Evolutionary conservation across 1,284 basidiomycete species (phyloP), one percentile per base, ranked within the genome.

Genomic region (Sphagnurus paluster): DNA sequence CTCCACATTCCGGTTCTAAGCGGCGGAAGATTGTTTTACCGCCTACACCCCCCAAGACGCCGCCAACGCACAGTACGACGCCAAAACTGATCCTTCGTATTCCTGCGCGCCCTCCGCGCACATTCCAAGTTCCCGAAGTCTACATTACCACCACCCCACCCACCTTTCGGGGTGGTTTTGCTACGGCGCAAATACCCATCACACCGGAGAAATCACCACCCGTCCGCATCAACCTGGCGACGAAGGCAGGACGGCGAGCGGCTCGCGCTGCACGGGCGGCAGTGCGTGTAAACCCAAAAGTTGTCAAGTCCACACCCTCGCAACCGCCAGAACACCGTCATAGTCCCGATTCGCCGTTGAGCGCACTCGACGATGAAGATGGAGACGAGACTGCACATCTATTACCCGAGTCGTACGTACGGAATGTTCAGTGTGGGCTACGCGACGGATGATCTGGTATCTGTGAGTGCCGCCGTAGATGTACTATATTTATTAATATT

Each of bases 81-180:
- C 30, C 46, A 2, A 59, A 57, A 36, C 32, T 59, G n/a, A 46
- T 52, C 20, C 42, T 62, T 13, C 59, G 60, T 10, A 63, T 65
- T 20, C 61, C 62, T 37, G 40, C 61, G 32, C 52, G 42, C 28
- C 46, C 26, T 14, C 42, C 39, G 23, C 36, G 24, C 19, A 39
- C 33, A 21, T 35, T 19, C 30, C 38, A 45, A 14, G 44, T 61
- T 7, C 58, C 65, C 11, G 61, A 69, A 38, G 62, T 65, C 6
- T 59, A 56, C 21, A 64, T 68, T 26, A 60, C 54, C 16, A 40
- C 60, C 10, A 35, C 36, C 3, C 50, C 56, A 10, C 56, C 56
- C 32, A 37, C 37, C 6, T 42, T 16, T 5, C 29, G 39, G 23
- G 29, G 42, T 8, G 8, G 9, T 20, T 43, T 43, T 11, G 1